These are phyloP conservation scores for Eruca vesicaria DNA, from an alignment of 441 rosid species.

Conservation along the genomic window DNA sequence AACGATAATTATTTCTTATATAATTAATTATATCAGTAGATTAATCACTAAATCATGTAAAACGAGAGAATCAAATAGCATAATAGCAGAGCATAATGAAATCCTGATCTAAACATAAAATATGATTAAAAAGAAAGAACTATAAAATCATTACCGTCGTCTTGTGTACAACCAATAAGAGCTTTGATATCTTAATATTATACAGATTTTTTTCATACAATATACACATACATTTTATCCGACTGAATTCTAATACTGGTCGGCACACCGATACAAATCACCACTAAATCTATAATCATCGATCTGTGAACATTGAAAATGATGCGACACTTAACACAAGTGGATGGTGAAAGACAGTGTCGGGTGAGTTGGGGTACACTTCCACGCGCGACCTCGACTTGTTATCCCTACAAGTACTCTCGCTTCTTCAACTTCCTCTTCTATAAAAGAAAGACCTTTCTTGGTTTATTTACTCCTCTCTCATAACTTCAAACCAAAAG, in stretches of 20 bases:
- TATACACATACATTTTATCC: neutral
- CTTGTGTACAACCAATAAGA: conserved; percentile 1
- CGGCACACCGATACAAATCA: conserved; percentile 4
- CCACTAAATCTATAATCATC: neutral
- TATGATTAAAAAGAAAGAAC: neutral
- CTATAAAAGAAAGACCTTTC: conserved; percentile 17
- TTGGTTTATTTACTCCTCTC: conserved; percentile 2
- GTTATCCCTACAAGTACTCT: conserved; percentile 27
- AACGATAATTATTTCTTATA: neutral
- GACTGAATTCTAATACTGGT: neutral
- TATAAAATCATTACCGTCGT: neutral
- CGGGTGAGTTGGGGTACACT: conserved; percentile 33
- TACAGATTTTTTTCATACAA: neutral
- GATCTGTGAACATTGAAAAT: conserved; percentile 20
- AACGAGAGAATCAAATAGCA: neutral
- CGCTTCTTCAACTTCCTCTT: neutral
- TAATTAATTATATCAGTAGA: neutral
- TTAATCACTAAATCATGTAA: neutral
- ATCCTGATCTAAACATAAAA: neutral
- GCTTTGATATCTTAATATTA: neutral
- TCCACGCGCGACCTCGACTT: conserved; percentile 36
- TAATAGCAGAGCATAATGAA: neutral
- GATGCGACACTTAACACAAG: conserved; percentile 31
- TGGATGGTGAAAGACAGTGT: conserved; percentile 32
- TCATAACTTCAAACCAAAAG: conserved; percentile 13